phyloP scores from a whole-genome alignment of 345 rosid species.

The Boechera divaricarpa region DNA sequence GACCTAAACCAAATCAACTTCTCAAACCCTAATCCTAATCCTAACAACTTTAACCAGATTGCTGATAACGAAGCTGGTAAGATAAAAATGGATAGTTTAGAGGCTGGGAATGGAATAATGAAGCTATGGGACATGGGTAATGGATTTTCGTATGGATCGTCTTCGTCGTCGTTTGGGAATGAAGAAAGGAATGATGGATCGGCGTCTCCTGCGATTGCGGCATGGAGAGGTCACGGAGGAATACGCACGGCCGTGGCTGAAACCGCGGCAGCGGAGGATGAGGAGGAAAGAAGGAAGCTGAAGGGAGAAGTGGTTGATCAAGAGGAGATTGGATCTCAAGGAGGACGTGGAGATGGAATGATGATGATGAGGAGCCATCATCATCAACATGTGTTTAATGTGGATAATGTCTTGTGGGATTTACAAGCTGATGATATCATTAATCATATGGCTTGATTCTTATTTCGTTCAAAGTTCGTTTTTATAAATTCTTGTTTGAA shows the following conservation, averaged over 20 bases:
- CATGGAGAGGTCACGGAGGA: constrained; percentile 47
- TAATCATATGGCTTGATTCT: constrained; percentile 58
- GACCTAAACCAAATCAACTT: constrained; percentile 68
- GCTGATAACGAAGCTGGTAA: constrained; percentile 58
- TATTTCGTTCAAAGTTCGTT: background rate
- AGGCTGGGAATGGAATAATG: constrained; percentile 39
- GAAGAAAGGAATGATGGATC: constrained; percentile 46
- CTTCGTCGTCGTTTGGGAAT: constrained; percentile 46
- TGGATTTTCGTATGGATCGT: constrained; percentile 46
- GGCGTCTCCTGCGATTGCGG: constrained; percentile 39
- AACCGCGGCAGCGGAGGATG: constrained; percentile 38
- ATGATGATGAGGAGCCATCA: constrained; percentile 39
- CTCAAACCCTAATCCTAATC: constrained; percentile 36
- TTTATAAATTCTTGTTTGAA: constrained; percentile 8
- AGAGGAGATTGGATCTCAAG: constrained; percentile 61
- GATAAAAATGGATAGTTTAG: constrained; percentile 56
- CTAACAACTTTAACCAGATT: constrained; percentile 52
- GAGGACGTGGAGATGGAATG: constrained; percentile 56
- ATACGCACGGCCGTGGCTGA: constrained; percentile 41
- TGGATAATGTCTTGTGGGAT: constrained; percentile 87
- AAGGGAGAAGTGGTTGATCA: constrained; percentile 65
- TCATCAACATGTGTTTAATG: constrained; percentile 58
- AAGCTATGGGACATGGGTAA: constrained; percentile 48
- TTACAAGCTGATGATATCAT: constrained; percentile 75
- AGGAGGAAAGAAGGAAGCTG: constrained; percentile 45